Evolutionary conservation across 495 filamentous ascomycete genomes (phyloP).

Genomic region (Cairneyella variabilis): DNA sequence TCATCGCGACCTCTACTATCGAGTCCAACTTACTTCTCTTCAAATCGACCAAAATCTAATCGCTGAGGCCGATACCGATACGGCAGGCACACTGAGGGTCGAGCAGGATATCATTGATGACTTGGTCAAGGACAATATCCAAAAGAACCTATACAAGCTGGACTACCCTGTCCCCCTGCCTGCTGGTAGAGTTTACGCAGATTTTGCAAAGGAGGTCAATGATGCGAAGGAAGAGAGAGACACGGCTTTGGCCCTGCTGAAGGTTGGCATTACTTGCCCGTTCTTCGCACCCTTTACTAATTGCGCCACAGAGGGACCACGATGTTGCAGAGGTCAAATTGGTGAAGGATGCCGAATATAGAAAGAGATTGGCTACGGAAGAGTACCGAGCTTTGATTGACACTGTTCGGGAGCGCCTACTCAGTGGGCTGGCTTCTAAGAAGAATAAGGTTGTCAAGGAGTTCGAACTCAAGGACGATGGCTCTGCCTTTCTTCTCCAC

Average conservation of each 20-base stretch:
- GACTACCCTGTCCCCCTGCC: slow-evolving; percentile 52
- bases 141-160: slow-evolving; percentile 30
- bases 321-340: slow-evolving; percentile 50
- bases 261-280: slow-evolving; percentile 52
- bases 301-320: slow-evolving; percentile 42
- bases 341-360: slow-evolving; percentile 51
- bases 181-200: slow-evolving; percentile 74
- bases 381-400: slow-evolving; percentile 74
- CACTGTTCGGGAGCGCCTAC: slow-evolving; percentile 80
- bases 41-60: slow-evolving; percentile 89
- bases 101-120: slow-evolving; percentile 61
- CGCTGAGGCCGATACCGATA: slow-evolving; percentile 75
- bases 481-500: slow-evolving; percentile 81
- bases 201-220: slow-evolving; percentile 81
- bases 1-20: slow-evolving; percentile 79
- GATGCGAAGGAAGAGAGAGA: slow-evolving; percentile 81
- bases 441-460: slow-evolving; percentile 75
- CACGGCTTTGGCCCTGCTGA: slow-evolving; percentile 66
- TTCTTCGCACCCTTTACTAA: slow-evolving; percentile 12
- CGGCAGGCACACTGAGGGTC: slow-evolving; percentile 66
- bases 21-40: slow-evolving; percentile 80
- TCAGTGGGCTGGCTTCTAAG: slow-evolving; percentile 70
- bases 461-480: slow-evolving; percentile 81
- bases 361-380: slow-evolving; percentile 70
- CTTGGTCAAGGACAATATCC: slow-evolving; percentile 45